Evolutionary conservation across 2,329 filamentous ascomycete species (phyloP), one percentile per base, ranked within the genome.

Genomic region (Microcyclospora pomicola): DNA sequence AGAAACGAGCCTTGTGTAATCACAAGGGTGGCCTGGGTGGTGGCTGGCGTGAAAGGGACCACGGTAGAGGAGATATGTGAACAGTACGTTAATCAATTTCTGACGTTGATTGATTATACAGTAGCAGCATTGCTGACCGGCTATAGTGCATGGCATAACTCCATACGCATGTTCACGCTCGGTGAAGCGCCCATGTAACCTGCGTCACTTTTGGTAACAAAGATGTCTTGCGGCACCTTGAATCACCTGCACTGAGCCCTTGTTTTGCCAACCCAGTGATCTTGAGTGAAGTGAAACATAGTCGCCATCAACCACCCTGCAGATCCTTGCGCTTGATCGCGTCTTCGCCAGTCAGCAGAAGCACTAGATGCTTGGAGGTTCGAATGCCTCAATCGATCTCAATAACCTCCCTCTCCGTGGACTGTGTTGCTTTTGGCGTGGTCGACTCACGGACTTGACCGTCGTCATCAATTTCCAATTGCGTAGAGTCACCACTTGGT

Each of bases 1-100:
- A 75, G 91, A 42, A 98, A 98, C 56, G 91, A 98, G 61, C 84
- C 88, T 9, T 87, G 81, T 50, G 80, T 74, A 37, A 95, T 98
- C 47, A 76, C 80, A 46, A 77, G 80, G 37, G 82, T 98, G 11
- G 91, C 85, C n/a, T 77, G 80, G 58, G 83, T 88, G 36, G 78
- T 98, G 46, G 88, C 91, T 1, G 77, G 72, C 31, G 80, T 96
- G 46, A 95, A 94, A 60, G 83, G 73, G 0, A 67, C 94, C 3
- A 62, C 70, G 3, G 71, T 93, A 1, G 77, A 92, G 54, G 80
- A 88, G 54, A 80, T 98, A 14, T 84, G 79, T 53, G 85, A 95
- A 62, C 80, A 79, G 57, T 75, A 62, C 63, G 73, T 69, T 13
- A 42, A 35, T 34, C 32, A 31, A 28, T 24, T 39, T 31, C n/a